Evolutionary conservation across 2,329 filamentous ascomycete species (phyloP).

Genomic region (Proliferodiscus dingleyae): DNA sequence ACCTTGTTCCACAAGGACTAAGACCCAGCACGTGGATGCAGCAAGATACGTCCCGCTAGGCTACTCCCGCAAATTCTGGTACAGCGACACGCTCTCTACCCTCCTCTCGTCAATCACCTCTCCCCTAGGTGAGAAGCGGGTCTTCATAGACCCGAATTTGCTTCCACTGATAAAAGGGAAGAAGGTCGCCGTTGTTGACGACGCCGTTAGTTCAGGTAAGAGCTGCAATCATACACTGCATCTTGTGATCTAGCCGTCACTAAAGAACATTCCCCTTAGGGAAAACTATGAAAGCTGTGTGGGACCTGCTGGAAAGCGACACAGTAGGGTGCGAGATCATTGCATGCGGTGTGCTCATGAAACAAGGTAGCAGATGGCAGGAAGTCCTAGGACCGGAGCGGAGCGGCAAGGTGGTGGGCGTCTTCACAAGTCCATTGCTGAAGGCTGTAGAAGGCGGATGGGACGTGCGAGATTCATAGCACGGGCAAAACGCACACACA

Average conservation of each 20-base stretch:
- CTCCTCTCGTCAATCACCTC: slow-evolving; percentile 26
- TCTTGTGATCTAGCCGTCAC: background rate
- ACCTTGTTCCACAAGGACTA: too few relatives aligned
- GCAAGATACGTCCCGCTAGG: slow-evolving; percentile 26
- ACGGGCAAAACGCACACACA: too few relatives aligned
- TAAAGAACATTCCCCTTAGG: slow-evolving; percentile 1
- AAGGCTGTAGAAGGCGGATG: slow-evolving; percentile 22
- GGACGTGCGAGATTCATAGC: slow-evolving; percentile 48
- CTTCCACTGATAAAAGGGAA: slow-evolving; percentile 19
- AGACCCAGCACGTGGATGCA: background rate
- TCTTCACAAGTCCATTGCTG: slow-evolving; percentile 26
- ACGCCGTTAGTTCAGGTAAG: slow-evolving; percentile 26
- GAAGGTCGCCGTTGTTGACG: slow-evolving; percentile 24
- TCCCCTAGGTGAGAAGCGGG: slow-evolving; percentile 18
- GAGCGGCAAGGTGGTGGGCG: slow-evolving; percentile 14
- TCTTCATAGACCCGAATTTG: slow-evolving; percentile 25
- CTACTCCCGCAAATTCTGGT: slow-evolving; percentile 30
- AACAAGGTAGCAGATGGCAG: slow-evolving; percentile 24
- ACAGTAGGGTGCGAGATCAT: slow-evolving; percentile 14
- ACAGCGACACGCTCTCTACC: slow-evolving; percentile 20
- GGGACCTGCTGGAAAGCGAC: slow-evolving; percentile 25
- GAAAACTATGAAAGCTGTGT: slow-evolving; percentile 23
- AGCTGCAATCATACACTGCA: background rate
- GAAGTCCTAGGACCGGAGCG: slow-evolving; percentile 16
- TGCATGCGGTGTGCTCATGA: slow-evolving; percentile 26